These are phyloP conservation scores for Irpex sp. DNA, from an alignment of 1,284 basidiomycete genomes.

Conservation along the genomic window DNA sequence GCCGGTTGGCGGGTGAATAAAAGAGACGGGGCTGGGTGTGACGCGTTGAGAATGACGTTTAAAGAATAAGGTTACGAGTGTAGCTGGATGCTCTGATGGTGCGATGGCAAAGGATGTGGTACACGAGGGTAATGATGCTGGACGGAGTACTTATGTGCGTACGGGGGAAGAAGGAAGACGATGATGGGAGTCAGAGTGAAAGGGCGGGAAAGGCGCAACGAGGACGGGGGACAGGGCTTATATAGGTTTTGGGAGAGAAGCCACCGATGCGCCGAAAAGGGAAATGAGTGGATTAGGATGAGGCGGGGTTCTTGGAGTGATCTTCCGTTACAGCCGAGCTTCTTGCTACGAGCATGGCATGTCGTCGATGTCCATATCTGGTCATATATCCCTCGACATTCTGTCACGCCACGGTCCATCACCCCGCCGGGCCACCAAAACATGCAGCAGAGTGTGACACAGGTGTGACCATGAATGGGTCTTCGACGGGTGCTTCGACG, in stretches of 20 bases:
- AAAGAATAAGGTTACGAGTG: constrained; percentile 8
- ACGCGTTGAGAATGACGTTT: constrained; percentile 7
- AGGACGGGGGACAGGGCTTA: neutral
- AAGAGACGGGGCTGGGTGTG: constrained; percentile 1
- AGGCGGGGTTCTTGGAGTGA: neutral
- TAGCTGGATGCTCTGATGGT: neutral
- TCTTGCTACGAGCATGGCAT: neutral
- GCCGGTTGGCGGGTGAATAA: neutral
- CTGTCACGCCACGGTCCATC: too few relatives aligned
- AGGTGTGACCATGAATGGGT: neutral
- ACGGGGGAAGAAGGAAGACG: neutral
- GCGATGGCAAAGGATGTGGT: neutral
- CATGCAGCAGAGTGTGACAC: neutral
- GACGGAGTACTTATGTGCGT: neutral
- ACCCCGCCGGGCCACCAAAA: neutral
- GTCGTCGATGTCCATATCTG: neutral
- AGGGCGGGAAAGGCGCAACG: constrained; percentile 1
- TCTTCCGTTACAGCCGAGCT: neutral
- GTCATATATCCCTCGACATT: neutral
- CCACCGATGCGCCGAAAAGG: neutral
- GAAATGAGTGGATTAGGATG: neutral
- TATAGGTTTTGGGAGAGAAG: constrained; percentile 1
- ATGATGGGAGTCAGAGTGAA: neutral
- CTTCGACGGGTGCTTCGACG: neutral
- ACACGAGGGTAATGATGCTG: neutral